Percentiles rank a stretch among this genome's conserved stretches.
Conservation (phyloP, 202 grass and related monocot species). For the Musa balbisiana region DNA sequence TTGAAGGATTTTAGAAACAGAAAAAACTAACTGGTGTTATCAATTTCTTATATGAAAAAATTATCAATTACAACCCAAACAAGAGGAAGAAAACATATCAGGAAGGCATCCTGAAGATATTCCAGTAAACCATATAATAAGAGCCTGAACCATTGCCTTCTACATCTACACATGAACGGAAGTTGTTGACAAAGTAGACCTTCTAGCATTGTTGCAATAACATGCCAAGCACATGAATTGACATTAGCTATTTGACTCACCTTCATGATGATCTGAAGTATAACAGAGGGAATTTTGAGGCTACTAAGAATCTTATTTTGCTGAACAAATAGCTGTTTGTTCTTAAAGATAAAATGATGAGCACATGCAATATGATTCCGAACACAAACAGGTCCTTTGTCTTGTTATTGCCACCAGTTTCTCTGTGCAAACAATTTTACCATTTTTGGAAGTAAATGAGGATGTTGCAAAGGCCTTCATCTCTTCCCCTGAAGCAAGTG, state of each 20-base stretch:
- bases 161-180: neutral
- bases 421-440: slow-evolving; percentile 28
- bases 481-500: slow-evolving; percentile 80
- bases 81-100: neutral
- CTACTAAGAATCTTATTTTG: no score
- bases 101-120: no score
- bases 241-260: no score
- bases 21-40: neutral
- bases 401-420: neutral
- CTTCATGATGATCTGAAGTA: no score
- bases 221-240: no score
- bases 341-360: neutral
- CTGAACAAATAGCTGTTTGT: no score
- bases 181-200: neutral
- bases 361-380: neutral
- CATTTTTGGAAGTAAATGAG: slow-evolving; percentile 86
- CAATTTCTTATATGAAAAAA: neutral
- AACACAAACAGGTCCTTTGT: neutral
- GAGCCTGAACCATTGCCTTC: neutral
- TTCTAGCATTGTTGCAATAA: no score
- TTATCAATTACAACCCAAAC: neutral
- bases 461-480: slow-evolving; percentile 68
- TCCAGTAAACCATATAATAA: no score
- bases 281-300: no score
- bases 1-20: neutral